Evolutionary conservation across 2,329 filamentous ascomycete species (phyloP).

Genomic region (Scedosporium dehoogii): DNA sequence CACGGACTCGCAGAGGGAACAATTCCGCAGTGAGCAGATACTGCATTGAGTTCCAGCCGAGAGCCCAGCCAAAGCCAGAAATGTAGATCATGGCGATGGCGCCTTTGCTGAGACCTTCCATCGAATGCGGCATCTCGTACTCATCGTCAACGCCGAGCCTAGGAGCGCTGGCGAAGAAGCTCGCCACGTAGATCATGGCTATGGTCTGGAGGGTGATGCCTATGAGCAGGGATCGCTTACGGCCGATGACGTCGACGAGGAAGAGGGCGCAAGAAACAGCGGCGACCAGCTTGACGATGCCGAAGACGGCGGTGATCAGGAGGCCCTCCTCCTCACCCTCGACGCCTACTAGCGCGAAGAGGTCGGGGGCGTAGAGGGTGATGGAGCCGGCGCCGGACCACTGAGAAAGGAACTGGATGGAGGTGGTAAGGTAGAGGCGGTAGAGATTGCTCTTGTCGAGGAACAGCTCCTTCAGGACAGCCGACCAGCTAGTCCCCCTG

Average conservation of each 20-base stretch:
- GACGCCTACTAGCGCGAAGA: constrained; percentile 64
- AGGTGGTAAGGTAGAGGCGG: constrained; percentile 57
- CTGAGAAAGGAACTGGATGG: constrained; percentile 63
- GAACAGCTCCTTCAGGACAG: constrained; percentile 60
- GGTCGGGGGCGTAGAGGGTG: constrained; percentile 65
- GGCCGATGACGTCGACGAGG: constrained; percentile 69
- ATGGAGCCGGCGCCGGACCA: constrained; percentile 67
- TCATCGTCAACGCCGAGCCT: constrained; percentile 38
- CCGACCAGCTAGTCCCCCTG: constrained; percentile 52
- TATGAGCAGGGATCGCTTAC: constrained; percentile 54
- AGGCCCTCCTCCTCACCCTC: constrained; percentile 58
- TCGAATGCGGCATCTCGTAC: constrained; percentile 33
- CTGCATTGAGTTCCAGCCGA: constrained; percentile 68
- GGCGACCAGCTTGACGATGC: constrained; percentile 61
- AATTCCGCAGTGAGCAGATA: constrained; percentile 71
- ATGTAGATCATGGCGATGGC: constrained; percentile 68
- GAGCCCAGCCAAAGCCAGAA: constrained; percentile 58
- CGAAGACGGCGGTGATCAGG: constrained; percentile 66
- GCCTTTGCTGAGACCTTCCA: constrained; percentile 50
- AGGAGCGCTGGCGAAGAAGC: constrained; percentile 54
- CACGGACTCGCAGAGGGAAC: constrained; percentile 65
- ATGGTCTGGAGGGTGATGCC: constrained; percentile 52
- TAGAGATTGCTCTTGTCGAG: constrained; percentile 60
- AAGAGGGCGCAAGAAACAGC: constrained; percentile 64
- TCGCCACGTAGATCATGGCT: constrained; percentile 52